Evolutionary conservation across 306 rosid species (phyloP).

Genomic region (Astragalus membranaceus): DNA sequence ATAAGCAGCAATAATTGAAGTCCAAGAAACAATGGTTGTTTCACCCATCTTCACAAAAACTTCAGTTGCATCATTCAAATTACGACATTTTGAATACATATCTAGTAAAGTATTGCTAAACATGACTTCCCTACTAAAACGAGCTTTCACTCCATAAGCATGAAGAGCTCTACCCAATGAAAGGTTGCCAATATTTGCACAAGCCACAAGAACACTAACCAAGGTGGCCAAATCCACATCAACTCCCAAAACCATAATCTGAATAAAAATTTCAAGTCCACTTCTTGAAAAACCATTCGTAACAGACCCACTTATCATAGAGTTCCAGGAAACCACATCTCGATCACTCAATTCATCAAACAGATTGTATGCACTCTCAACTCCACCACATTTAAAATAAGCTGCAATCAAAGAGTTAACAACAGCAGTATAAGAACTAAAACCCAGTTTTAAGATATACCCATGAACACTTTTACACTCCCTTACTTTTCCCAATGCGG

Average conservation of each 20-base stretch:
- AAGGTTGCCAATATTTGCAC: conserved; percentile 45
- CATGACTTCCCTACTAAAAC: conserved; percentile 33
- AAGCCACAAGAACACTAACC: conserved; percentile 57
- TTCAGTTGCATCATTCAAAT: conserved; percentile 37
- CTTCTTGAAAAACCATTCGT: conserved; percentile 35
- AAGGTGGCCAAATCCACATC: conserved; percentile 59
- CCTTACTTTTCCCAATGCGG: conserved; percentile 35
- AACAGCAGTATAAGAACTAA: conserved; percentile 37
- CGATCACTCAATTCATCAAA: conserved; percentile 61
- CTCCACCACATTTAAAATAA: conserved; percentile 45
- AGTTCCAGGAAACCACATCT: conserved; percentile 77
- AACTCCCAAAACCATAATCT: conserved; percentile 38
- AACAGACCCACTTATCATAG: conserved; percentile 72
- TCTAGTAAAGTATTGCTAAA: conserved; percentile 59
- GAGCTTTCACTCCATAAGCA: conserved; percentile 42
- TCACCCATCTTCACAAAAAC: conserved; percentile 51
- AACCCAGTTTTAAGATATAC: conserved; percentile 42
- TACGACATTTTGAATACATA: conserved; percentile 75
- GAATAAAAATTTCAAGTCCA: conserved; percentile 39
- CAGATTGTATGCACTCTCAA: conserved; percentile 56
- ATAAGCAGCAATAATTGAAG: conserved; percentile 61
- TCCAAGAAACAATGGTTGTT: conserved; percentile 74
- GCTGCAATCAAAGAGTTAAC: conserved; percentile 47
- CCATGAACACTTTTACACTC: conserved; percentile 58
- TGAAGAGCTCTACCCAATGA: conserved; percentile 55